Evolutionary conservation across 73 alveolate species (phyloP), one percentile per base, ranked within the genome.

Genomic region (Symbiodinium natans): DNA sequence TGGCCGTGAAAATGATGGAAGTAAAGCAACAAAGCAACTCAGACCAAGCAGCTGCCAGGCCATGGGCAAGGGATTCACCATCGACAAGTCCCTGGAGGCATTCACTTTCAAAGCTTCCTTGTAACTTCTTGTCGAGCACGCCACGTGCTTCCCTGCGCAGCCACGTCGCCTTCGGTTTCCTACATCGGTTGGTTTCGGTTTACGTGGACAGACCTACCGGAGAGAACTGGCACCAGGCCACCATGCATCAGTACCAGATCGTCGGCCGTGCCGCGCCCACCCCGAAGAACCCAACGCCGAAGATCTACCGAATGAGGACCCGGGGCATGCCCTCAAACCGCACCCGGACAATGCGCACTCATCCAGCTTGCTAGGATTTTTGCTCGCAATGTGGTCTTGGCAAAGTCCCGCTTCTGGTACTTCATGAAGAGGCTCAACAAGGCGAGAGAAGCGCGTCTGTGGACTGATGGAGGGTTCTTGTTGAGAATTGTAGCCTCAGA

Each of bases 401-500:
- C 99, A 63, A 93, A 93, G 99, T 93, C 99, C 84, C 93, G 93
- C 82, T 93, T 93, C 71, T 93, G 99, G 99, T 93, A 93, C 86
- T 93, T 93, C 99, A 93, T 93, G 99, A 93, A 93, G 93, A 80
- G 88, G 93, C 92, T 92, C 83, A 92, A 92, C 98, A 92, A 92
- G 98, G 98, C 52, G 33, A 43, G 83, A 27, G 7, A 23, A 1
- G 82, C 75, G 1, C 75, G 17, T 2, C 17, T 21, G 31, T 74
- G 41, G n/a, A n/a, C 0, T 74, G 84, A 39, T 27, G 80, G 84
- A 29, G 36, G 41, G 11, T 41, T 27, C 39, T 19, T 19, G 19
- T 23, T n/a, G 43, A 74, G 92, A 2, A 15, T 40, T 25, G 56
- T 41, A 17, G 4, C 29, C 46, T 27, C 41, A 54, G 25, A 29